phyloP scores from a whole-genome alignment of 169 alveolate species.

The Plasmodium vinckei region DNA sequence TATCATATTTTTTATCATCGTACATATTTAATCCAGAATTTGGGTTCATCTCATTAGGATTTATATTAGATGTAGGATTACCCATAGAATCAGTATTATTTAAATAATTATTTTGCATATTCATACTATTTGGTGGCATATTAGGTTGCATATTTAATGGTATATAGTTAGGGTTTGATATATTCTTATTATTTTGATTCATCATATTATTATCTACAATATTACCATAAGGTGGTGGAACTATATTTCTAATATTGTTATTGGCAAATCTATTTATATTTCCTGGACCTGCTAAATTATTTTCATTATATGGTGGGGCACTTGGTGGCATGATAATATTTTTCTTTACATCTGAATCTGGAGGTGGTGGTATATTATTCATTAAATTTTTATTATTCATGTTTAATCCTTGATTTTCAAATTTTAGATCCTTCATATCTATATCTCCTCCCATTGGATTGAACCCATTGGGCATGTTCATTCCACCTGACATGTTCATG shows the following conservation, averaged over 20 bases:
- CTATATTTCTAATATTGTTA: not conserved
- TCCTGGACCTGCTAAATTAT: not conserved
- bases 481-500: not conserved
- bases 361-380: slow-evolving; percentile 53
- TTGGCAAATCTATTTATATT: not conserved
- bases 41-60: no score
- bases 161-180: slow-evolving; percentile 25
- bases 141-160: slow-evolving; percentile 1
- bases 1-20: slow-evolving; percentile 6
- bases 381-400: not conserved
- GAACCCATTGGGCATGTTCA: slow-evolving; percentile 6
- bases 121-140: no score
- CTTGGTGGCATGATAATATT: not conserved
- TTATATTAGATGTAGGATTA: no score
- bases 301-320: slow-evolving; percentile 3
- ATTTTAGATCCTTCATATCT: slow-evolving; percentile 19
- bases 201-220: not conserved
- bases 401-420: slow-evolving; percentile 23
- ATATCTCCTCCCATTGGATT: slow-evolving; percentile 12
- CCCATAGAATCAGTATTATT: no score
- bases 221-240: not conserved
- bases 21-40: not conserved
- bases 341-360: slow-evolving; percentile 33
- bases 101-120: no score
- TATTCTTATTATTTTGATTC: not conserved